These are phyloP conservation scores for Yamadazyma scolyti DNA, from an alignment of 805 yeast species.

Conservation along the genomic window DNA sequence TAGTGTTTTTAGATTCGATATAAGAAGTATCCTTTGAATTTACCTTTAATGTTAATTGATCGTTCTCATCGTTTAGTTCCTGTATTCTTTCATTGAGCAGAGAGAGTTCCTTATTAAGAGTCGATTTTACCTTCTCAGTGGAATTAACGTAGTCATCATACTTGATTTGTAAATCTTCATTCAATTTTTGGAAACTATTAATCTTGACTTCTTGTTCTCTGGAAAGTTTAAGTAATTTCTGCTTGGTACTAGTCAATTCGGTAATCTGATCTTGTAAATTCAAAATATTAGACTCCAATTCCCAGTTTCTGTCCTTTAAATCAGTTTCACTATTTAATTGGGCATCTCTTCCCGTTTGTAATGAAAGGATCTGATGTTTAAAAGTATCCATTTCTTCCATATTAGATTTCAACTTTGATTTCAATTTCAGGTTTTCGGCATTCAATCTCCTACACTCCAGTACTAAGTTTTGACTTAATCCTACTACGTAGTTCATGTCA, in stretches of 20 bases:
- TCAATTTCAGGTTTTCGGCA: conserved; percentile 54
- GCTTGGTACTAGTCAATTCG: conserved; percentile 37
- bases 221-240: conserved; percentile 27
- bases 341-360: conserved; percentile 27
- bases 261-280: conserved; percentile 41
- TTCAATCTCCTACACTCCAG: conserved; percentile 68
- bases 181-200: conserved; percentile 35
- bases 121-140: conserved; percentile 29
- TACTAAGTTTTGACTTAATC: conserved; percentile 67
- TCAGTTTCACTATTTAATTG: conserved; percentile 43
- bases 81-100: conserved; percentile 51
- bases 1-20: not conserved
- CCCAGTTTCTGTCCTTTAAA: conserved; percentile 62
- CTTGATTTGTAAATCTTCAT: conserved; percentile 45
- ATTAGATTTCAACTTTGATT: conserved; percentile 37
- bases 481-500: conserved; percentile 70
- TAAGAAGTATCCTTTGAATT: not conserved
- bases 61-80: conserved; percentile 69
- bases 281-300: conserved; percentile 52
- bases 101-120: conserved; percentile 39
- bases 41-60: conserved; percentile 44
- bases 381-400: conserved; percentile 40
- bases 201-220: conserved; percentile 31
- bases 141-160: conserved; percentile 38
- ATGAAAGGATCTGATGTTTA: conserved; percentile 31